These are phyloP conservation scores for Suhomyces emberorum DNA, from an alignment of 805 yeast species.

Conservation along the genomic window DNA sequence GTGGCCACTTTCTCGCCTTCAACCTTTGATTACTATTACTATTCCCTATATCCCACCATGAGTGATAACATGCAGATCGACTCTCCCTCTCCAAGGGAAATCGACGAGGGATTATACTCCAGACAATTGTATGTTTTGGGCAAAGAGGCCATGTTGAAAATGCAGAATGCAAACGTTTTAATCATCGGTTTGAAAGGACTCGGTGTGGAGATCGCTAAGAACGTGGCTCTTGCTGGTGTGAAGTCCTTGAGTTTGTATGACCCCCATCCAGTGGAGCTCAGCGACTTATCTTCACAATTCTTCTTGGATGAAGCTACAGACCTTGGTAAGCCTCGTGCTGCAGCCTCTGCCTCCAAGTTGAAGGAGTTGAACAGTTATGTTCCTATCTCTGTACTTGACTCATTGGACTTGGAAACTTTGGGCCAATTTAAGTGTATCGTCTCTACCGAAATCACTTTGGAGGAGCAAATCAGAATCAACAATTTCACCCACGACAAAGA, in stretches of 20 bases:
- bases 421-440: constrained; percentile 72
- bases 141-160: constrained; percentile 95
- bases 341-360: constrained; percentile 61
- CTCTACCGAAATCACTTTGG: constrained; percentile 71
- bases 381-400: constrained; percentile 66
- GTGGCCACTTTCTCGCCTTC: neutral
- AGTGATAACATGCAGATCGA: constrained; percentile 41
- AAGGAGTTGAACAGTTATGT: constrained; percentile 88
- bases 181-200: constrained; percentile 87
- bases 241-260: constrained; percentile 85
- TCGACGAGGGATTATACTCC: constrained; percentile 93
- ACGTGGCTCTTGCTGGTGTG: constrained; percentile 95
- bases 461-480: constrained; percentile 73
- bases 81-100: constrained; percentile 39
- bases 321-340: constrained; percentile 76
- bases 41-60: constrained; percentile 12
- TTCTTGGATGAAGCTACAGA: constrained; percentile 63
- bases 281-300: constrained; percentile 86
- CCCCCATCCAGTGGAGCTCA: constrained; percentile 61
- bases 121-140: constrained; percentile 96
- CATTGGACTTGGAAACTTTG: constrained; percentile 54
- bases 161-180: constrained; percentile 92
- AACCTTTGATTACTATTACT: neutral
- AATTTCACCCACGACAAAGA: constrained; percentile 66
- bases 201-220: constrained; percentile 95